These are phyloP conservation scores for Trichoderma sp. DNA, from an alignment of 2,329 filamentous ascomycete genomes.

Conservation along the genomic window DNA sequence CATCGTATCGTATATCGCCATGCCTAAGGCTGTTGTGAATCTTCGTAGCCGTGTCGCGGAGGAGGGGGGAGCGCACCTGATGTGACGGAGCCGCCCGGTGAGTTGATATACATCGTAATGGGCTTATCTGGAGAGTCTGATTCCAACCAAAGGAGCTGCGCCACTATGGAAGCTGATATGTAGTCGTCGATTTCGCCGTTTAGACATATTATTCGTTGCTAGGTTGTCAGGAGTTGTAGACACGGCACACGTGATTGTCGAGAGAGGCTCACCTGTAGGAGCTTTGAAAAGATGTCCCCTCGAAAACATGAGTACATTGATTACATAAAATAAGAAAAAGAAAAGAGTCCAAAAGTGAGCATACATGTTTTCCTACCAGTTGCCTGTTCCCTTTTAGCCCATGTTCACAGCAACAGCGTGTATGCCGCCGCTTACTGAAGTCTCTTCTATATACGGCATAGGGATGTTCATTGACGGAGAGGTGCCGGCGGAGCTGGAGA, in stretches of 20 bases:
- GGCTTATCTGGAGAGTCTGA: conserved; percentile 92
- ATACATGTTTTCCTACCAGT: conserved; percentile 75
- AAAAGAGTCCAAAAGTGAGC: conserved; percentile 28
- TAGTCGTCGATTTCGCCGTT: conserved; percentile 89
- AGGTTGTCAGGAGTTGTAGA: background rate
- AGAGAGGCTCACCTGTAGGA: conserved; percentile 59
- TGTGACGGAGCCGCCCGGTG: conserved; percentile 87
- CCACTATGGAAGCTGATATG: conserved; percentile 88
- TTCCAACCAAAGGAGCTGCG: conserved; percentile 96
- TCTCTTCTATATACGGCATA: conserved; percentile 55
- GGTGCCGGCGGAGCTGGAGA: conserved; percentile 34
- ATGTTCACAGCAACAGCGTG: background rate
- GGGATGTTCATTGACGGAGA: conserved; percentile 43
- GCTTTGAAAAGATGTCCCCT: conserved; percentile 81
- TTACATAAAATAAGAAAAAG: background rate
- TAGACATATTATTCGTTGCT: conserved; percentile 92
- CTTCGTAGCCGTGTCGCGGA: conserved; percentile 5
- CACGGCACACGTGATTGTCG: background rate
- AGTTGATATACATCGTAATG: conserved; percentile 98
- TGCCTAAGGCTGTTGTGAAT: conserved; percentile 38
- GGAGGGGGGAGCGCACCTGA: conserved; percentile 40
- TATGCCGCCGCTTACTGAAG: conserved; percentile 34
- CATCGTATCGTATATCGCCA: conserved; percentile 99
- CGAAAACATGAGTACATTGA: conserved; percentile 24
- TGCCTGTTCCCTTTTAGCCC: conserved; percentile 49